Base-by-base conservation (phyloP, 2,329 filamentous ascomycete genomes). In the Exophiala phaeomuriformis region DNA sequence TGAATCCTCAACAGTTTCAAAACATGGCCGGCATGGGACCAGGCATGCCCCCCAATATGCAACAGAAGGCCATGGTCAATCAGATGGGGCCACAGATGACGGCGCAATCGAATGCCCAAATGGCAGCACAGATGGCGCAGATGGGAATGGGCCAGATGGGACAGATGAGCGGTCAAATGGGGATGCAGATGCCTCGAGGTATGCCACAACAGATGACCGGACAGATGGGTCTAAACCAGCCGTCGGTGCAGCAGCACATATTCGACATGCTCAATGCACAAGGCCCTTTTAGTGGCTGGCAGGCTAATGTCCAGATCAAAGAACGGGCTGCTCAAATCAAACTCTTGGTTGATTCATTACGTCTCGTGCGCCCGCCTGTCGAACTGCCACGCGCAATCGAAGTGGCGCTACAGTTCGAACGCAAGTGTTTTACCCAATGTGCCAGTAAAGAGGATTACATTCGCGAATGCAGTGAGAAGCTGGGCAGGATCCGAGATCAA, bases 271-370 rank as follows among this genome's bases (percentile, higher is more conserved):
- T 76, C 51, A 67, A 71, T 47, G 62, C 60, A 9, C 72, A 75
- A 58, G 71, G 70, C 9, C 66, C 70, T 2, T 74, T 70, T 48
- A 65, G 61, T 31, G 74, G 73, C 53, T 76, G 74, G 74, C 69
- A 72, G 58, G 67, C 67, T 12, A 68, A 69, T 29, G 68, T 76
- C 4, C 60, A 63, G 9, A 61, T 71, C 27, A 67, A 68, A 55
- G 68, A 70, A 32, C 68, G 74, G 45, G 69, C 68, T 3, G 61
- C 67, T 37, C 72, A 71, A 57, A 68, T 75, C 48, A 69, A 68
- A 59, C 69, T 75, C 58, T 71, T 76, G 68, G 70, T 73, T 51
- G 71, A 72, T 32, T 73, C 72, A 39, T 67, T 76, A 49, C 69
- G 72, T 56, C 63, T 76, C 29, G 71, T 75, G 39, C 67, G 73